These are phyloP conservation scores for Epichloe festucae DNA, from an alignment of 2,329 filamentous ascomycete species.

Conservation along the genomic window DNA sequence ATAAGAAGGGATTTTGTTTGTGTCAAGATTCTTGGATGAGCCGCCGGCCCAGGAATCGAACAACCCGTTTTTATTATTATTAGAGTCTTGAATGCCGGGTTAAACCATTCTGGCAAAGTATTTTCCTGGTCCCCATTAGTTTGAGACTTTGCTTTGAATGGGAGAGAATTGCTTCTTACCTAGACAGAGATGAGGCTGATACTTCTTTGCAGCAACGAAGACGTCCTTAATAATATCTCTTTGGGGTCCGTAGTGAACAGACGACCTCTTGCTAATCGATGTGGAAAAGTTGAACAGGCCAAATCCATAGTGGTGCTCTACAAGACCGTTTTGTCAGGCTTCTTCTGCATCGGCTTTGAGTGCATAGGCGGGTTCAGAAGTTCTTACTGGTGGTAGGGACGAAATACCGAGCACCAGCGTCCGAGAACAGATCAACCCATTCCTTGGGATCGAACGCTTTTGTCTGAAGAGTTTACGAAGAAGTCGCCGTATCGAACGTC, in stretches of 20 bases:
- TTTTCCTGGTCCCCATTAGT: constrained; percentile 18
- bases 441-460: constrained; percentile 33
- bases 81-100: constrained; percentile 25
- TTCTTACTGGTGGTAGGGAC: constrained; percentile 22
- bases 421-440: constrained; percentile 39
- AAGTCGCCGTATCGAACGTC: constrained; percentile 42
- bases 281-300: constrained; percentile 26
- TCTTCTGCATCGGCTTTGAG: no score
- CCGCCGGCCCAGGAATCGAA: constrained; percentile 7
- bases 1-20: constrained; percentile 24
- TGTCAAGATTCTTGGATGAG: constrained; percentile 30
- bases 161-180: not conserved
- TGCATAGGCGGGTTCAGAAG: no score
- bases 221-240: constrained; percentile 17
- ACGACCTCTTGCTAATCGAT: constrained; percentile 22
- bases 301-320: constrained; percentile 34
- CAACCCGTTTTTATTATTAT: constrained; percentile 19
- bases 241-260: constrained; percentile 4
- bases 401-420: constrained; percentile 36
- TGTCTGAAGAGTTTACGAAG: constrained; percentile 38
- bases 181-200: constrained; percentile 1
- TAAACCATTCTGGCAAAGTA: constrained; percentile 39
- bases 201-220: constrained; percentile 19
- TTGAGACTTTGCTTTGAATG: no score
- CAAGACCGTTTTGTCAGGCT: no score